phyloP scores from a whole-genome alignment of 352 stramenopile genomes.

The Globisporangium splendens region DNA sequence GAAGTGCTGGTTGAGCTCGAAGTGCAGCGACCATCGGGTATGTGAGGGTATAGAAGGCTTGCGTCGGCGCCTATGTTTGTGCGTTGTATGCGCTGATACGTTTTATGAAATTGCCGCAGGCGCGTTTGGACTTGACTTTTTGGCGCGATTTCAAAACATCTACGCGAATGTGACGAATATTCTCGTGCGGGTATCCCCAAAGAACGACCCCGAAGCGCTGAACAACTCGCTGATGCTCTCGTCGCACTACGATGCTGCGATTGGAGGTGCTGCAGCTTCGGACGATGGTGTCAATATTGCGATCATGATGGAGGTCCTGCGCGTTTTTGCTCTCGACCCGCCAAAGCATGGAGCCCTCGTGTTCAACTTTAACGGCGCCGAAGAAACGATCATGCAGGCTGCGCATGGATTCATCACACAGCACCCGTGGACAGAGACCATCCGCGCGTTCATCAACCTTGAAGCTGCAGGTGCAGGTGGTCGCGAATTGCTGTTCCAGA shows the following conservation, averaged over 20 bases:
- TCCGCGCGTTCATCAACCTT: slow-evolving; percentile 78
- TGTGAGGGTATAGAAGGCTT: background rate
- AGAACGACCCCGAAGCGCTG: slow-evolving; percentile 20
- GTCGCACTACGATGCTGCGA: slow-evolving; percentile 76
- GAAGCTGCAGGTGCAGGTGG: slow-evolving; percentile 68
- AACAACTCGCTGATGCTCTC: slow-evolving; percentile 69
- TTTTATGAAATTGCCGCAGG: slow-evolving; percentile 16
- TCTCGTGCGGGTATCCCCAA: slow-evolving; percentile 50
- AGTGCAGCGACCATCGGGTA: slow-evolving; percentile 58
- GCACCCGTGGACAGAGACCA: slow-evolving; percentile 65
- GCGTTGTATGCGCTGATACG: background rate
- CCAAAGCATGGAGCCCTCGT: slow-evolving; percentile 49
- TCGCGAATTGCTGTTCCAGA: slow-evolving; percentile 76
- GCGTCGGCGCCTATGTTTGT: background rate
- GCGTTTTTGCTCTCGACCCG: slow-evolving; percentile 36
- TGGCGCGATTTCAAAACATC: slow-evolving; percentile 81
- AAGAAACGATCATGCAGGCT: slow-evolving; percentile 79
- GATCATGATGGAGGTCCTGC: slow-evolving; percentile 75
- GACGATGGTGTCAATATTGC: slow-evolving; percentile 80
- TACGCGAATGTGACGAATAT: slow-evolving; percentile 86
- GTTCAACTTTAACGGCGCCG: slow-evolving; percentile 82
- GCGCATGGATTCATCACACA: slow-evolving; percentile 81
- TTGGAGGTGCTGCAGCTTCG: slow-evolving; percentile 62
- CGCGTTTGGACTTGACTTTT: slow-evolving; percentile 74
- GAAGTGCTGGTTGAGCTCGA: slow-evolving; percentile 51